These are phyloP conservation scores for Bremia lactucae DNA, from an alignment of 352 stramenopile genomes.

Conservation along the genomic window DNA sequence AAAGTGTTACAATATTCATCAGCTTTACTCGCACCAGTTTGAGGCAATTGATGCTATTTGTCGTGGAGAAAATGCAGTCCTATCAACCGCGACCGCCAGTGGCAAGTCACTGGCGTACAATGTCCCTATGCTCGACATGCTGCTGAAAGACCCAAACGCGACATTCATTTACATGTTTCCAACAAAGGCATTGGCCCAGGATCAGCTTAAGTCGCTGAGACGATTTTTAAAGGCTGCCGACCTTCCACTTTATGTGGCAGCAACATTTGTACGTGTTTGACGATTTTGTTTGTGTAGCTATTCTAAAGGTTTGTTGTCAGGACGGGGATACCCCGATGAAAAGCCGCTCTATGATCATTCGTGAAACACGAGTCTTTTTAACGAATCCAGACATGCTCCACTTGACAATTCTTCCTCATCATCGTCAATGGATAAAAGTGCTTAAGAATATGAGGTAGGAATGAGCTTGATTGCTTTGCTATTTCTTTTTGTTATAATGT, in stretches of 20 bases:
- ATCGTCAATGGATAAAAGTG: slow-evolving; percentile 83
- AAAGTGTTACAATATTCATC: slow-evolving; percentile 31
- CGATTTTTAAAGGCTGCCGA: slow-evolving; percentile 50
- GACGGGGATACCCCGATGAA: slow-evolving; percentile 93
- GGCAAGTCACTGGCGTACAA: slow-evolving; percentile 97
- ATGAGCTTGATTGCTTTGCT: not conserved
- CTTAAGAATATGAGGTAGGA: slow-evolving; percentile 83
- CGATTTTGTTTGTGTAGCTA: not conserved
- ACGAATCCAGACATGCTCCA: slow-evolving; percentile 99
- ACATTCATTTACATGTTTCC: slow-evolving; percentile 94
- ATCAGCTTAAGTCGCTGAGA: slow-evolving; percentile 90
- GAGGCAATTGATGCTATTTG: slow-evolving; percentile 82
- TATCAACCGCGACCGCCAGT: slow-evolving; percentile 94
- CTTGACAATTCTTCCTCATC: slow-evolving; percentile 90
- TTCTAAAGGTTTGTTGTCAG: slow-evolving; percentile 16
- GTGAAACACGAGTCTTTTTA: slow-evolving; percentile 90
- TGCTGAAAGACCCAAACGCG: slow-evolving; percentile 38
- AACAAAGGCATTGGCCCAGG: slow-evolving; percentile 97
- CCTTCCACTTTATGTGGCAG: slow-evolving; percentile 36
- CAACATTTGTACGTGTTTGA: slow-evolving; percentile 43
- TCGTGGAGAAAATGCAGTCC: slow-evolving; percentile 83
- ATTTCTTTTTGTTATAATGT: too few relatives aligned
- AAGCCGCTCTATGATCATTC: slow-evolving; percentile 74
- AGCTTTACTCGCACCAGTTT: slow-evolving; percentile 90
- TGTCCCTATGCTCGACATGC: slow-evolving; percentile 84